These are phyloP conservation scores for Herpetomonas samuelpessoai DNA, from an alignment of 208 protist species.

Conservation along the genomic window DNA sequence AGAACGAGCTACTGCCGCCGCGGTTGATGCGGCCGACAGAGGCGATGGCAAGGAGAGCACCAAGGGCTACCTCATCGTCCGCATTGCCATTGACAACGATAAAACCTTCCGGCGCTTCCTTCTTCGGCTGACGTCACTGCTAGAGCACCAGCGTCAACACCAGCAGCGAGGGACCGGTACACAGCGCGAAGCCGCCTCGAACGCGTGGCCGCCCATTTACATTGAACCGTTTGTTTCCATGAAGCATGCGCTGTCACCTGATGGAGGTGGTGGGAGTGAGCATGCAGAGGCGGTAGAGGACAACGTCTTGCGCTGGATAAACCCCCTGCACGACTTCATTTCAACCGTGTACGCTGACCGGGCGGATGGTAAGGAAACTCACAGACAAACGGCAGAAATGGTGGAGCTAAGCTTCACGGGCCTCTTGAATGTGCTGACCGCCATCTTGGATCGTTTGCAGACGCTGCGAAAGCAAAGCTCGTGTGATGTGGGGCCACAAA, in stretches of 20 bases:
- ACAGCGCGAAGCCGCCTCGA: neutral
- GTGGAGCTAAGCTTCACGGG: slow-evolving; percentile 47
- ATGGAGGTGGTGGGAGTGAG: neutral
- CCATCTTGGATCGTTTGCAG: slow-evolving; percentile 34
- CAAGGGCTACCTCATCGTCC: neutral
- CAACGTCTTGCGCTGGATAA: slow-evolving; percentile 27
- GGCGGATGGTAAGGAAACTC: neutral
- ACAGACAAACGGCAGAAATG: neutral
- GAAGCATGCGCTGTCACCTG: too few species aligned
- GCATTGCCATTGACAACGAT: slow-evolving; percentile 38
- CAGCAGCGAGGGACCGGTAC: too few species aligned
- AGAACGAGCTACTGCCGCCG: too few species aligned
- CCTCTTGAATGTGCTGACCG: slow-evolving; percentile 31
- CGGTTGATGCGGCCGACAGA: too few species aligned
- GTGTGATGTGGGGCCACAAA: slow-evolving; percentile 14
- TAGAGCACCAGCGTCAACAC: neutral
- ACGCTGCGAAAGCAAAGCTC: slow-evolving; percentile 36
- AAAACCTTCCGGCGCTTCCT: slow-evolving; percentile 52
- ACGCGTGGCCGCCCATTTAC: neutral
- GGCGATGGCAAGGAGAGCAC: too few species aligned
- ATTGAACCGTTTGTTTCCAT: neutral
- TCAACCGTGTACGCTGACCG: neutral
- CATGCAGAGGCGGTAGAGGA: slow-evolving; percentile 1
- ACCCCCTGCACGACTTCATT: slow-evolving; percentile 19
- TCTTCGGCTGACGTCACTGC: slow-evolving; percentile 27